Conservation (phyloP, 192 early-diverging fungal species). For the Lobosporangium transversale region DNA sequence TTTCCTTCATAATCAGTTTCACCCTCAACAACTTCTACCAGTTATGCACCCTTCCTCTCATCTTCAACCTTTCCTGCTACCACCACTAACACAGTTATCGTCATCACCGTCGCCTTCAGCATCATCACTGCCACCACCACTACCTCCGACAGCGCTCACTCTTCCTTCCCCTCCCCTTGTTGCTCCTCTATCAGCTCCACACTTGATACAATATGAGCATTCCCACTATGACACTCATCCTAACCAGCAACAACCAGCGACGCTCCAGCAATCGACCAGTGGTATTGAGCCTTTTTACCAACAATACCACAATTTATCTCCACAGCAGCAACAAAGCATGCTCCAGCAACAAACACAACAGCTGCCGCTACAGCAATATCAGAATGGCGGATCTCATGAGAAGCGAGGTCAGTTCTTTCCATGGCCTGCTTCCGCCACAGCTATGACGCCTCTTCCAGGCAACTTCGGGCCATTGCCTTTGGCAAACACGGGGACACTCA, state of each 20-base stretch:
- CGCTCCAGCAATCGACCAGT: too few species aligned
- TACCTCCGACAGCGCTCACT: too few species aligned
- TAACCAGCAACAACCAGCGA: too few species aligned
- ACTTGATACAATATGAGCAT: too few species aligned
- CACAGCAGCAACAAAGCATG: conserved; percentile 13
- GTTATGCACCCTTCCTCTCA: conserved; percentile 4
- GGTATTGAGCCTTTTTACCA: too few species aligned
- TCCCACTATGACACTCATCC: too few species aligned
- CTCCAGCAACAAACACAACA: neutral
- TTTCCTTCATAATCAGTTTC: conserved; percentile 4
- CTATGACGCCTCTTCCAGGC: conserved; percentile 20
- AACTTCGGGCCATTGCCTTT: conserved; percentile 1
- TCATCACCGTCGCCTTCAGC: conserved; percentile 4
- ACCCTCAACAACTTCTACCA: conserved; percentile 14
- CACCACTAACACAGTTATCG: conserved; percentile 1
- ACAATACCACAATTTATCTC: neutral
- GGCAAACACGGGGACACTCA: neutral
- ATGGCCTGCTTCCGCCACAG: conserved; percentile 8
- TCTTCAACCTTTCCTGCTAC: neutral
- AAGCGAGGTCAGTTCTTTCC: conserved; percentile 15
- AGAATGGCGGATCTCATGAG: conserved; percentile 2
- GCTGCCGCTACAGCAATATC: neutral
- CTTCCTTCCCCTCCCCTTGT: too few species aligned
- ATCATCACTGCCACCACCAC: too few species aligned
- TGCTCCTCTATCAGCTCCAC: too few species aligned